Conservation (phyloP, 768 basidiomycete genomes). For the Paxillus rubicundulus region DNA sequence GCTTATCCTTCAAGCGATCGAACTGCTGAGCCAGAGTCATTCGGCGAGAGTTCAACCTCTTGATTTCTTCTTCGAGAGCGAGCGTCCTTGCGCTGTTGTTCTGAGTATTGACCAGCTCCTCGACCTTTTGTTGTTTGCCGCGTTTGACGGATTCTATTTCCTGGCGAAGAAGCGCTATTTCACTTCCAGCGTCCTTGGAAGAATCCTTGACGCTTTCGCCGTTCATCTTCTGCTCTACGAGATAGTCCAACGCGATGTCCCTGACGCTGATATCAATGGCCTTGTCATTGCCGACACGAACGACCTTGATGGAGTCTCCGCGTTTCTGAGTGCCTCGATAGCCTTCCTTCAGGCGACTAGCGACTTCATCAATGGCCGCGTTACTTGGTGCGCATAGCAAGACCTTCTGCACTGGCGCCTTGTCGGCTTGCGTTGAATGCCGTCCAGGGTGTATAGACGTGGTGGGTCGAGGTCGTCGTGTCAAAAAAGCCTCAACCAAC, state of each 20-base stretch:
- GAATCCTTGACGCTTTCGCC: constrained; percentile 36
- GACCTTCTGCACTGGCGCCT: constrained; percentile 59
- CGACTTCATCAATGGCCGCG: constrained; percentile 97
- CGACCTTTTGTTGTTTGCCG: constrained; percentile 54
- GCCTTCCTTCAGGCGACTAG: constrained; percentile 81
- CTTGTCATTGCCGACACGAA: constrained; percentile 81
- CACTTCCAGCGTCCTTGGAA: constrained; percentile 52
- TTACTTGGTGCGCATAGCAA: constrained; percentile 97
- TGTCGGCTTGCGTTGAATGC: constrained; percentile 38
- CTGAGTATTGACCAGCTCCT: constrained; percentile 53
- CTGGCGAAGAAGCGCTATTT: constrained; percentile 55
- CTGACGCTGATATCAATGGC: constrained; percentile 76
- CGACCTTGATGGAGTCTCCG: constrained; percentile 67
- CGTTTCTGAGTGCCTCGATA: constrained; percentile 55
- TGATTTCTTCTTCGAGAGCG: constrained; percentile 70
- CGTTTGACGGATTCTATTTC: constrained; percentile 71
- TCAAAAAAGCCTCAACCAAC: constrained; percentile 80
- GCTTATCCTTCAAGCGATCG: constrained; percentile 78
- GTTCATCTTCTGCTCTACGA: constrained; percentile 77
- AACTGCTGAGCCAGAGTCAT: constrained; percentile 64
- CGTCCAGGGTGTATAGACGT: constrained; percentile 51
- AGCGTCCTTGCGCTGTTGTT: constrained; percentile 54
- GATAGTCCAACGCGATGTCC: constrained; percentile 82
- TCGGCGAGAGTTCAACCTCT: constrained; percentile 60
- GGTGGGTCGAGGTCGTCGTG: constrained; percentile 49